These are phyloP conservation scores for Erythrophleum ivorense DNA, from an alignment of 331 rosid species.

Conservation along the genomic window DNA sequence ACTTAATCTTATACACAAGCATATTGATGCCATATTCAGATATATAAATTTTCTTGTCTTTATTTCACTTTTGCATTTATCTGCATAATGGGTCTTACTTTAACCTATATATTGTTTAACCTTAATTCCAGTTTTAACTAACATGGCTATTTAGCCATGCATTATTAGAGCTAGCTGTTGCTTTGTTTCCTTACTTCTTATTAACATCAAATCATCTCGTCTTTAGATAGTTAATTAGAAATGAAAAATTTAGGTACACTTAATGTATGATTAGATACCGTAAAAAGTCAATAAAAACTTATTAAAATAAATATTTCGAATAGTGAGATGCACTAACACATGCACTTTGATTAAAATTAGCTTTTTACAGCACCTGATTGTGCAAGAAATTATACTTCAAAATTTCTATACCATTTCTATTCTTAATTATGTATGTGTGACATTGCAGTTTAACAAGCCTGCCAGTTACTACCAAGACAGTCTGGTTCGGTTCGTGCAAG, in stretches of 20 bases:
- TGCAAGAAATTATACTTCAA: neutral
- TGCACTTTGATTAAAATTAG: too few species aligned
- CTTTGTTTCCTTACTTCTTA: neutral
- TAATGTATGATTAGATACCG: too few species aligned
- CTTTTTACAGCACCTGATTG: neutral
- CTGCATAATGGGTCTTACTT: neutral
- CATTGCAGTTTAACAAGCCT: conserved; percentile 37
- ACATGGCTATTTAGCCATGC: neutral
- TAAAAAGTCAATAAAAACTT: too few species aligned
- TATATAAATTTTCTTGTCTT: neutral
- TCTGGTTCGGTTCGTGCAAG: conserved; percentile 42
- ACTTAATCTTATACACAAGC: too few species aligned
- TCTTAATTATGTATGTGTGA: conserved; percentile 11
- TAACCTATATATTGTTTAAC: neutral
- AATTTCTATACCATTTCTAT: neutral
- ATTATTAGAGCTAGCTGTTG: too few species aligned
- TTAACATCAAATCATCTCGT: neutral
- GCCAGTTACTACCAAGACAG: conserved; percentile 46
- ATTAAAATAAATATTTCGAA: too few species aligned
- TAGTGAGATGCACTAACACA: too few species aligned
- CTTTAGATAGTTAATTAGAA: neutral
- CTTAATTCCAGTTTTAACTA: neutral
- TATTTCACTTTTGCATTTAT: neutral
- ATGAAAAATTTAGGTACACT: too few species aligned
- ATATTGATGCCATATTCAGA: too few species aligned